phyloP scores from a whole-genome alignment of 768 basidiomycete genomes.

The Pholiota conissans region DNA sequence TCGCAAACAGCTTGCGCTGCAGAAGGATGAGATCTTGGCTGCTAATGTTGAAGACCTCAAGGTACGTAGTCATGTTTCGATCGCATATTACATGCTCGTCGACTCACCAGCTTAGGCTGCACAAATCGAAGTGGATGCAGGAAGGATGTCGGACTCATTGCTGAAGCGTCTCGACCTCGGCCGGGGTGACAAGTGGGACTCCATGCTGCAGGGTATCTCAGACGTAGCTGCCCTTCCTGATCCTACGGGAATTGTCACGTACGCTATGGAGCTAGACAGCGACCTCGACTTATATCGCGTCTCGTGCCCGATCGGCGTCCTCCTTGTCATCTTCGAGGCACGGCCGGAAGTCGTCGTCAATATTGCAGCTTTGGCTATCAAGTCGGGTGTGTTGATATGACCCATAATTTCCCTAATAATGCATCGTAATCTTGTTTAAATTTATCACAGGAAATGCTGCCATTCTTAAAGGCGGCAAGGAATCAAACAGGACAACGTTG shows the following conservation, averaged over 20 bases:
- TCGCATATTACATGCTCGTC: conserved; percentile 1
- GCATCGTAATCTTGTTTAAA: not conserved
- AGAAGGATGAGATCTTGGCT: conserved; percentile 66
- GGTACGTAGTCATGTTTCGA: conserved; percentile 42
- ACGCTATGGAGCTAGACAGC: conserved; percentile 89
- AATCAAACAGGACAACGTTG: conserved; percentile 79
- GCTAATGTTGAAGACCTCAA: conserved; percentile 84
- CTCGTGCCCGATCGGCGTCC: conserved; percentile 94
- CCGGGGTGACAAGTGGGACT: conserved; percentile 86
- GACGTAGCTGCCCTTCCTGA: conserved; percentile 87
- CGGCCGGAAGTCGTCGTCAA: conserved; percentile 98
- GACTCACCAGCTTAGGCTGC: conserved; percentile 57
- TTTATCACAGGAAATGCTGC: conserved; percentile 81
- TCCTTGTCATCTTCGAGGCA: conserved; percentile 96
- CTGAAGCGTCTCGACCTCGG: conserved; percentile 83
- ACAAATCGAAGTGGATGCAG: conserved; percentile 73
- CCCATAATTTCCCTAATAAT: not conserved
- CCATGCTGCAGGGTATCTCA: conserved; percentile 86
- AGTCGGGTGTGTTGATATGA: conserved; percentile 67
- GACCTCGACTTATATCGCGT: conserved; percentile 88
- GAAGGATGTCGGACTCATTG: conserved; percentile 80
- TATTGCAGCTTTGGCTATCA: conserved; percentile 93
- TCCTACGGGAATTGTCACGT: conserved; percentile 84
- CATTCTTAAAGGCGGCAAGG: conserved; percentile 97
- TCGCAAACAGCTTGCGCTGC: conserved; percentile 58